Evolutionary conservation across 2,329 filamentous ascomycete genomes (phyloP).

Genomic region (Trichophyton verrucosum): DNA sequence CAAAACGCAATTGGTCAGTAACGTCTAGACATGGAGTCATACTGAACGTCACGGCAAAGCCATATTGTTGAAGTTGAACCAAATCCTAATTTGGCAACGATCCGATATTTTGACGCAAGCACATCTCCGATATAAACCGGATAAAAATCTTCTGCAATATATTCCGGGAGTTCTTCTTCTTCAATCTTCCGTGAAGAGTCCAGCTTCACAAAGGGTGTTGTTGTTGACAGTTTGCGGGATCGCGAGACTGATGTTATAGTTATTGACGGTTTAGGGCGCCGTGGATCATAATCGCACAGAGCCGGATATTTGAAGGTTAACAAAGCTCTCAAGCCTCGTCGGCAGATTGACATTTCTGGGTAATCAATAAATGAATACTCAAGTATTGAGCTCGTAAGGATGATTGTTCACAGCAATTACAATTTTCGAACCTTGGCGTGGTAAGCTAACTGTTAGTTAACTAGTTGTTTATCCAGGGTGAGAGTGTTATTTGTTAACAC

Average conservation of each 20-base stretch:
- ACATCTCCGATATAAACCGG: conserved; percentile 6
- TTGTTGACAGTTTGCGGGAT: not conserved
- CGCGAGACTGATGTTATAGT: not conserved
- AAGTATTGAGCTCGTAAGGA: not conserved
- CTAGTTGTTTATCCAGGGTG: no score
- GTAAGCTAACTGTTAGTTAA: no score
- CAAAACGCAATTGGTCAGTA: not conserved
- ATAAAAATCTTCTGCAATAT: conserved; percentile 6
- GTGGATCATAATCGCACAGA: not conserved
- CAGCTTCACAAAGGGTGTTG: not conserved
- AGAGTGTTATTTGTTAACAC: no score
- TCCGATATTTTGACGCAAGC: conserved; percentile 8
- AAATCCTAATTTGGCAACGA: conserved; percentile 15
- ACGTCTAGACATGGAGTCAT: not conserved
- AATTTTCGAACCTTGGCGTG: no score
- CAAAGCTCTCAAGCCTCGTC: not conserved
- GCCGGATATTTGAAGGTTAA: not conserved
- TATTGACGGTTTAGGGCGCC: not conserved
- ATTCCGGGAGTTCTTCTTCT: conserved; percentile 7
- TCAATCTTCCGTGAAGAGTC: conserved; percentile 6
- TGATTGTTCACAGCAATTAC: not conserved
- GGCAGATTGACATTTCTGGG: not conserved
- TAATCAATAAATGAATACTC: not conserved
- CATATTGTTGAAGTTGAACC: conserved; percentile 15
- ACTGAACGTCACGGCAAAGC: conserved; percentile 12